phyloP scores from a whole-genome alignment of 768 basidiomycete species.

The Suillus ampliporus region DNA sequence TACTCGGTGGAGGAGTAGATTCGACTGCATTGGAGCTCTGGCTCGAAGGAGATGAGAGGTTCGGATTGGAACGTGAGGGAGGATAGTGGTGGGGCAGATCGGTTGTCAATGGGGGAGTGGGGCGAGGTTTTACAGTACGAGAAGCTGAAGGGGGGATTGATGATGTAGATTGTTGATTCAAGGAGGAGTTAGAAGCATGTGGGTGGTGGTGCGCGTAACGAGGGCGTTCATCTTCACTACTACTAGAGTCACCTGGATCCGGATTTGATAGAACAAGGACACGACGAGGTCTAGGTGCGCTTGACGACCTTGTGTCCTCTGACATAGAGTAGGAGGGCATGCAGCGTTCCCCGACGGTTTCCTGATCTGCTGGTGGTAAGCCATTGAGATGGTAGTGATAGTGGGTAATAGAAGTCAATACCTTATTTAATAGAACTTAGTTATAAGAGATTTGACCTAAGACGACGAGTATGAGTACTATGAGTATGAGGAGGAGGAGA shows the following conservation, averaged over 20 bases:
- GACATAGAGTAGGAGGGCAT: constrained; percentile 54
- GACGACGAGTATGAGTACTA: neutral
- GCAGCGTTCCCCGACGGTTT: constrained; percentile 34
- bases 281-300: constrained; percentile 40
- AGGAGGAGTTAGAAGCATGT: constrained; percentile 32
- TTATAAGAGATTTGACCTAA: too few relatives aligned
- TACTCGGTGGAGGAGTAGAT: constrained; percentile 74
- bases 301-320: constrained; percentile 56
- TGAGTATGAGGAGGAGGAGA: neutral
- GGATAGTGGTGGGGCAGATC: constrained; percentile 39
- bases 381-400: neutral
- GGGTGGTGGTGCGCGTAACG: constrained; percentile 18
- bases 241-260: constrained; percentile 51
- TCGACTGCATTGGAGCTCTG: constrained; percentile 66
- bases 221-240: constrained; percentile 43
- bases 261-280: constrained; percentile 69
- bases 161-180: constrained; percentile 32
- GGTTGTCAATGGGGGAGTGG: constrained; percentile 44
- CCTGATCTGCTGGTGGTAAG: constrained; percentile 23
- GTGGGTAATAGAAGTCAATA: neutral
- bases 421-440: too few relatives aligned
- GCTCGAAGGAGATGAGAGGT: constrained; percentile 73
- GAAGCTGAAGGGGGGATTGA: constrained; percentile 24
- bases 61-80: constrained; percentile 54
- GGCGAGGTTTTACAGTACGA: constrained; percentile 24